Conservation (phyloP, 2,329 filamentous ascomycete genomes). For the Magnaporthiopsis rhizophila region DNA sequence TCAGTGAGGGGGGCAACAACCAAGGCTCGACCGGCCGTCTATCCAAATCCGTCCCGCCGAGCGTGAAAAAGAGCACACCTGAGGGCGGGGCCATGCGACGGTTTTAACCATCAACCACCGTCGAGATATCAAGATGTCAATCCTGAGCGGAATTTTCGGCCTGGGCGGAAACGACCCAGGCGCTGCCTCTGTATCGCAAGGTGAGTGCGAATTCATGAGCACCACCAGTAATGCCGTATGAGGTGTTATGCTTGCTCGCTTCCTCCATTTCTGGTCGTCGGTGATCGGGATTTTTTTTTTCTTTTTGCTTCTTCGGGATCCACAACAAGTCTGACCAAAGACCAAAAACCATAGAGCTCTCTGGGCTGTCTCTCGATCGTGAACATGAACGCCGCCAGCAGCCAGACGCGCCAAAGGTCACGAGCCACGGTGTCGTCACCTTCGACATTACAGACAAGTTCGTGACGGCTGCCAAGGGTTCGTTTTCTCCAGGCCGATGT, state of each 20-base stretch:
- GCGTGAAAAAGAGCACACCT: not conserved
- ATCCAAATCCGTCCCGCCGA: too few species aligned
- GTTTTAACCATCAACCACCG: not conserved
- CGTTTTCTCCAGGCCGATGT: conserved; percentile 15
- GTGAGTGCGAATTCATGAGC: not conserved
- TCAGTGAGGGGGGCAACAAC: not conserved
- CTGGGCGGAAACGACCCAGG: not conserved
- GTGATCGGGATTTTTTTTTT: too few species aligned
- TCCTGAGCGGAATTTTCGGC: not conserved
- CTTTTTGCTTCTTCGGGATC: too few species aligned
- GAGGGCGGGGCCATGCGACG: not conserved
- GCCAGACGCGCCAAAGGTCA: conserved; percentile 31
- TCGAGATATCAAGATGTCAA: not conserved
- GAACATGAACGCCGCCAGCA: conserved; percentile 10
- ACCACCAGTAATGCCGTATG: not conserved
- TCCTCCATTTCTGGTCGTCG: not conserved
- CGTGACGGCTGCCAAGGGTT: conserved; percentile 43
- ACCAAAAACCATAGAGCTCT: conserved; percentile 28
- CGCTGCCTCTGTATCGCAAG: not conserved
- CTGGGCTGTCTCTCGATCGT: conserved; percentile 31
- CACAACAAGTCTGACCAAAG: not conserved
- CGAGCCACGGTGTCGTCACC: conserved; percentile 42
- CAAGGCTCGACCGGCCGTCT: too few species aligned
- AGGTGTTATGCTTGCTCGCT: not conserved
- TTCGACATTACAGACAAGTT: conserved; percentile 53